A percentile compares a stretch with the other conserved stretches of the same genome.
Conservation (phyloP, 768 basidiomycete species). For the Boletellus ananas region DNA sequence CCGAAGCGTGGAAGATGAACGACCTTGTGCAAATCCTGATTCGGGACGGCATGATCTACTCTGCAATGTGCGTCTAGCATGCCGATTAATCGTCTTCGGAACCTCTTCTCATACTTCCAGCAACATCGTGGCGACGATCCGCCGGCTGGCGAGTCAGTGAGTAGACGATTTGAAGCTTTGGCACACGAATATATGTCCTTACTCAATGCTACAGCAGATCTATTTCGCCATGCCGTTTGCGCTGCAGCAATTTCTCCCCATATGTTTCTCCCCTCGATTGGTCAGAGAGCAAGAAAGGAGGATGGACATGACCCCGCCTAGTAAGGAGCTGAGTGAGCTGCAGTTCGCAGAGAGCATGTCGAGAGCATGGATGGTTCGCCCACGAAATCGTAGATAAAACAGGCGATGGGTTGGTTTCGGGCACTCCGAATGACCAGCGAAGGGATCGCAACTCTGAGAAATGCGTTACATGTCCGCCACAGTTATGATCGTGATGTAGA, state of each 20-base stretch:
- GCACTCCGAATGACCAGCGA: too few relatives aligned
- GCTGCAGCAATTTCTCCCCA: conserved; percentile 12
- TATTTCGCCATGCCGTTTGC: conserved; percentile 12
- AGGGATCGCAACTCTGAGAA: too few relatives aligned
- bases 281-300: too few relatives aligned
- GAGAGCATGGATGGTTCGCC: not conserved
- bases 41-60: conserved; percentile 20
- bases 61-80: conserved; percentile 10
- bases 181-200: not conserved
- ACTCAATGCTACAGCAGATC: not conserved
- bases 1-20: not conserved
- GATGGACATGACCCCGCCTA: too few relatives aligned
- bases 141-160: not conserved
- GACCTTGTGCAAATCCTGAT: conserved; percentile 13
- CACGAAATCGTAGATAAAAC: not conserved
- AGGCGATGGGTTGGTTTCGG: too few relatives aligned
- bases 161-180: not conserved
- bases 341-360: not conserved
- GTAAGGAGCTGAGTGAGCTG: not conserved
- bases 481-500: too few relatives aligned
- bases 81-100: not conserved
- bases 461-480: too few relatives aligned
- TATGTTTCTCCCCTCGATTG: conserved; percentile 18
- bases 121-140: not conserved
- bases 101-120: conserved; percentile 1